phyloP scores from a whole-genome alignment of 1,284 basidiomycete genomes.

The Cutaneotrichosporon dermatis region DNA sequence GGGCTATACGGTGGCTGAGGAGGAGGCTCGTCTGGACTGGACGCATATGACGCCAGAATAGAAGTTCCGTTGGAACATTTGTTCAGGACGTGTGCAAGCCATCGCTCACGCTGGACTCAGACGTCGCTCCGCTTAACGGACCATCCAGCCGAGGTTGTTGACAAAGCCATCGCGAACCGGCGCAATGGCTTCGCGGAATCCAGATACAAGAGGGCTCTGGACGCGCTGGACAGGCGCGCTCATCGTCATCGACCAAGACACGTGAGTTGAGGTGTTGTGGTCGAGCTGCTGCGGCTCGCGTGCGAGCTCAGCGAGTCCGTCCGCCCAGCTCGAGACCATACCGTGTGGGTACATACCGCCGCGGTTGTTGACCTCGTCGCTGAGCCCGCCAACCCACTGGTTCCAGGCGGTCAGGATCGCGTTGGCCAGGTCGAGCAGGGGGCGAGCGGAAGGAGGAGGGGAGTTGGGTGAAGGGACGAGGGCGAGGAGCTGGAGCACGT shows the following conservation, averaged over 20 bases:
- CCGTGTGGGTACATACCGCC: constrained; percentile 43
- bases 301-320: constrained; percentile 27
- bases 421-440: constrained; percentile 35
- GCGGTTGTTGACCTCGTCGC: constrained; percentile 37
- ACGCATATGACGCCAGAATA: no score
- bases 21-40: no score
- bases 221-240: not conserved
- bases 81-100: no score
- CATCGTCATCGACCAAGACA: constrained; percentile 17
- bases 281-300: not conserved
- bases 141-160: constrained; percentile 38
- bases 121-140: not conserved
- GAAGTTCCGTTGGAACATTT: no score
- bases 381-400: constrained; percentile 30
- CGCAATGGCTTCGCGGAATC: constrained; percentile 32
- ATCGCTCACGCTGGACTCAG: no score
- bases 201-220: constrained; percentile 21
- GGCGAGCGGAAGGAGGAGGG: constrained; percentile 15
- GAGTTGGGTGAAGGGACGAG: constrained; percentile 28
- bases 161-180: constrained; percentile 31
- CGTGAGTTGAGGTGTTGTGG: not conserved
- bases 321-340: constrained; percentile 32
- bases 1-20: no score
- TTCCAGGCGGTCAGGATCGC: constrained; percentile 32
- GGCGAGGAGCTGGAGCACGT: constrained; percentile 27